Base-by-base conservation (phyloP, 768 basidiomycete species). In the Boletellus emodensis region DNA sequence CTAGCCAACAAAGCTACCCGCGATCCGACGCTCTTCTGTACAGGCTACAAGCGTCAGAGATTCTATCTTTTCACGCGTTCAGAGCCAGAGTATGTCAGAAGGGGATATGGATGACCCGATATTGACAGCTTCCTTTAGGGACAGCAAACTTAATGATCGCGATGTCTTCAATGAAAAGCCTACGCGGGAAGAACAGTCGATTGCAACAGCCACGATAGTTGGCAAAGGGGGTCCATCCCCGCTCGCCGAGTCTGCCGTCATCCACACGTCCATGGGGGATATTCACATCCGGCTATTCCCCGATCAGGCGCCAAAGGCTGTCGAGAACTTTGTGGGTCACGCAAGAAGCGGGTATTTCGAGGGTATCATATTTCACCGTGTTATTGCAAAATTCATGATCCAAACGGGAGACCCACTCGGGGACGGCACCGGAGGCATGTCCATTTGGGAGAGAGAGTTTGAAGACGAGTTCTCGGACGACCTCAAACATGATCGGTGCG, bases 121-220 rank as follows among this genome's bases (percentile, higher is more conserved):
- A 42, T 43, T 34, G 39, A 50, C 13, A 14, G 30, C 22, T 42
- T 39, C 20, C 14, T 22, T 30, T 22, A 94, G 90, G 66, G 91
- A 94, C 57, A 84, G 78, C 64, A 94, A 90, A 69, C 81, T 82
- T 2, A 83, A 83, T 28, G 95, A 98, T 56, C 85, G 96, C 50
- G 96, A 99, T 59, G 85, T 99, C 48, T 98, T 97, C 81, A 99
- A 99, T 68, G 96, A 99, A 70, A 81, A 88, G 40, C 96, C 96
- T 3, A 98, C 95, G 1, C 81, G 94, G 44, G 96, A 98, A 65
- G 96, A 99, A 63, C 94, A 93, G 66, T 87, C 82, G 28, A 82
- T 94, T 42, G 93, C 93, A 3, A 68, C 85, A 8, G 75, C 87
- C 1, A 75, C 80, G 4, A 66, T 70, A 1, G 61, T 77, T 12